Base-by-base conservation (phyloP, 805 yeast genomes). In the Starmera quercuum region DNA sequence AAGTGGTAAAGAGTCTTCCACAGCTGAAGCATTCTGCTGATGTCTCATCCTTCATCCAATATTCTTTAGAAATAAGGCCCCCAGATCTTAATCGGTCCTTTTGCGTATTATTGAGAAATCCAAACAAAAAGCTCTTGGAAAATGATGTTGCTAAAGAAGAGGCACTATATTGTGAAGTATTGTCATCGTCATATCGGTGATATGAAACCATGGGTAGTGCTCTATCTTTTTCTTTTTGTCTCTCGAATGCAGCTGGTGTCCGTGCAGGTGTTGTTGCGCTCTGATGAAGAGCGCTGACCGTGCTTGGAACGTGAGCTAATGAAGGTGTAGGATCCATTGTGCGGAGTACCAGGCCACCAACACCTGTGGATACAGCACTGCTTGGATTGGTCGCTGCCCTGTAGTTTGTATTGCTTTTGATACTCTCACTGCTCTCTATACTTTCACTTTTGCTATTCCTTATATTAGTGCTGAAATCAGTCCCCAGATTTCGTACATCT, bases 1-100 rank as follows among this genome's bases (percentile, higher is more conserved):
- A 88, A 0, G 97, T 82, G 1, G 83, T 74, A 51, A 90, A 90
- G 4, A 75, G 73, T 35, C 77, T 70, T 36, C 82, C 84, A 56
- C 97, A 90, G 12, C 80, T 69, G 37, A 86, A 75, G 50, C 98
- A 90, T 41, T 86, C 92, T 7, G 79, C 73, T 0, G 95, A 95
- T 38, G 86, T 83, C 27, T 90, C 83, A 60, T 90, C 97, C 48
- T 88, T 86, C 85, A 90, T 80, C 98, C 98, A 90, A 54, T 86
- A 90, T 51, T 86, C 90, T 38, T 73, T 72, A 5, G 70, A 63
- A 5, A 65, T 38, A 0, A 63, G 32, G 2, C 54, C 49, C 10
- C 45, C 41, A 6, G 44, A 33, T 29, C 44, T 42, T 19, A 38
- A 36, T 7, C 37, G 40, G 26, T 40, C 47, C 30, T 45, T 48